phyloP scores from a whole-genome alignment of 192 early-diverging fungal species.

The Geosiphon pyriformis region DNA sequence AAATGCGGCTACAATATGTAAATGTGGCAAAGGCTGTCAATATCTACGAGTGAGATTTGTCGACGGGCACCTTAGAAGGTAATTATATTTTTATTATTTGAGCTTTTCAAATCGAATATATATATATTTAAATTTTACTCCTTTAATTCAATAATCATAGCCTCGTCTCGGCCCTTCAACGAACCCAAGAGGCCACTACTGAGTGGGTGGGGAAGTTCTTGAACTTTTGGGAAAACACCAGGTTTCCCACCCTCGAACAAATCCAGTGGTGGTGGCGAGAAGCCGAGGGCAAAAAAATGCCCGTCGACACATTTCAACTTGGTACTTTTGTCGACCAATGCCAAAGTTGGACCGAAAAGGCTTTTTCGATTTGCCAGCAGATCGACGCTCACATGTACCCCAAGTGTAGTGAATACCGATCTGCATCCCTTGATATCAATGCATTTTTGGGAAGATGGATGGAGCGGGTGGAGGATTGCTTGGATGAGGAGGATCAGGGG shows the following conservation, averaged over 20 bases:
- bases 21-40: slow-evolving; percentile 30
- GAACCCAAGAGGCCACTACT: background rate
- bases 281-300: background rate
- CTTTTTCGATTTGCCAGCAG: background rate
- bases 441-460: background rate
- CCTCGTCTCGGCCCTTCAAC: background rate
- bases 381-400: background rate
- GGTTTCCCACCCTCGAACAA: background rate
- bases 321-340: background rate
- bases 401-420: background rate
- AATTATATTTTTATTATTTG: slow-evolving; percentile 20
- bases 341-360: background rate
- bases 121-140: background rate
- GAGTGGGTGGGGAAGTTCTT: background rate
- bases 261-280: background rate
- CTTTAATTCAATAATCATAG: slow-evolving; percentile 10
- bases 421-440: too few relatives aligned
- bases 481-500: background rate
- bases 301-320: background rate
- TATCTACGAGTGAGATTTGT: slow-evolving; percentile 31
- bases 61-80: slow-evolving; percentile 32
- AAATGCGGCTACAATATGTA: slow-evolving; percentile 33
- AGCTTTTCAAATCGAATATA: background rate
- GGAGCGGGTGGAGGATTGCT: background rate
- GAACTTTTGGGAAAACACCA: background rate